phyloP scores from a whole-genome alignment of 768 basidiomycete genomes.

The Xerocomus spinulosus region DNA sequence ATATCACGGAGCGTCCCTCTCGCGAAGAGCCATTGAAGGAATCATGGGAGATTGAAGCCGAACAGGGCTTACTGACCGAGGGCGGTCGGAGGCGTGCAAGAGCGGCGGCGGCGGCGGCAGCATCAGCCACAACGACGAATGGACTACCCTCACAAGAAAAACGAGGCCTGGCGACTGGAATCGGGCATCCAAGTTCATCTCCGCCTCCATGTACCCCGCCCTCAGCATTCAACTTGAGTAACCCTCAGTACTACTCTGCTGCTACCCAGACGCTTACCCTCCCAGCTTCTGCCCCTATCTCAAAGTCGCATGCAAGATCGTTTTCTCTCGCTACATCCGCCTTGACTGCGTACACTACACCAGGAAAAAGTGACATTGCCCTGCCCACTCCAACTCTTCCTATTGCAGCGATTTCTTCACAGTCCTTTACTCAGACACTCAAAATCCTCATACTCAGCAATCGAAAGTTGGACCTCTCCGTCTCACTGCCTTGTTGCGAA shows the following conservation, averaged over 20 bases:
- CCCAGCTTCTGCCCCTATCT: constrained; percentile 54
- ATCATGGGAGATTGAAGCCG: constrained; percentile 76
- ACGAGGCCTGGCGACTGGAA: constrained; percentile 13
- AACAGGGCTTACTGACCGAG: constrained; percentile 70
- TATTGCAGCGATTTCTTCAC: constrained; percentile 52
- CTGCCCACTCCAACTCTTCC: constrained; percentile 69
- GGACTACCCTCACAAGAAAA: constrained; percentile 14
- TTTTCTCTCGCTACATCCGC: constrained; percentile 48
- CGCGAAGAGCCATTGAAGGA: constrained; percentile 49
- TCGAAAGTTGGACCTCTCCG: constrained; percentile 62
- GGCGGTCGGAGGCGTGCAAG: constrained; percentile 65
- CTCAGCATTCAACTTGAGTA: constrained; percentile 36
- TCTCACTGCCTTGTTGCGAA: constrained; percentile 44
- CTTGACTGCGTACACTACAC: neutral
- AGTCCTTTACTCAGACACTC: constrained; percentile 58
- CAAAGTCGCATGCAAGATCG: constrained; percentile 51
- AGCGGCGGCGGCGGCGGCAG: constrained; percentile 39
- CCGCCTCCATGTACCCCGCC: constrained; percentile 21
- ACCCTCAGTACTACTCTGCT: constrained; percentile 56
- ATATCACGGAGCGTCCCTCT: neutral
- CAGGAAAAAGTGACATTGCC: constrained; percentile 39
- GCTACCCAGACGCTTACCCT: constrained; percentile 57
- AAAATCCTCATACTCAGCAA: constrained; percentile 56
- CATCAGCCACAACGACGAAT: constrained; percentile 14
- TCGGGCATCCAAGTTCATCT: constrained; percentile 25